Conservation (phyloP, 2,329 filamentous ascomycete species). For the Pseudogymnoascus sp. region DNA sequence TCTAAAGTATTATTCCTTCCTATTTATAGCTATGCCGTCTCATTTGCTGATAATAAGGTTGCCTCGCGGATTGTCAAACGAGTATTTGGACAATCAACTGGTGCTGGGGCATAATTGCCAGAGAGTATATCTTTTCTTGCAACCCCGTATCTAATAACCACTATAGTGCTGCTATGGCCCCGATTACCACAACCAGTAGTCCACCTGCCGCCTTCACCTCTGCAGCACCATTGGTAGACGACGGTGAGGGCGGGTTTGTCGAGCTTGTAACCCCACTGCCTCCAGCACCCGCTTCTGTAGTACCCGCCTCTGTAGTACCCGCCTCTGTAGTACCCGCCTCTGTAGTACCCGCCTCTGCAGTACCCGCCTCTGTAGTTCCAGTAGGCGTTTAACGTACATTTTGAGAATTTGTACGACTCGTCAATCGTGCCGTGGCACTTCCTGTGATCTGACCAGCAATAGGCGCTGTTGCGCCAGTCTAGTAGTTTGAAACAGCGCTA, state of each 20-base stretch:
- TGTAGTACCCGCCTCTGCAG: too few relatives aligned
- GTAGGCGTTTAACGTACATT: background rate
- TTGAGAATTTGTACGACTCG: background rate
- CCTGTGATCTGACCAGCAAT: background rate
- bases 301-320: too few relatives aligned
- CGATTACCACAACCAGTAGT: background rate
- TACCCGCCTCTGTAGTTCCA: background rate
- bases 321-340: too few relatives aligned
- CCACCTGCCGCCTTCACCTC: background rate
- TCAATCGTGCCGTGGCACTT: background rate
- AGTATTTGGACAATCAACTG: constrained; percentile 60
- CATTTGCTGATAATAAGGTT: constrained; percentile 54
- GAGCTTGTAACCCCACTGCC: background rate
- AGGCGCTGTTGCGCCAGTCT: background rate
- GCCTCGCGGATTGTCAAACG: constrained; percentile 62
- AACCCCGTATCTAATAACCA: background rate
- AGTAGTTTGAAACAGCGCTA: background rate
- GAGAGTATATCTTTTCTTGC: background rate
- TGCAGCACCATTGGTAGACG: background rate
- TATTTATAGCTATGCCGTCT: constrained; percentile 63
- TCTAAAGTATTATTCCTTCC: constrained; percentile 65
- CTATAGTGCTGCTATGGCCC: background rate
- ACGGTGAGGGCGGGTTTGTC: background rate
- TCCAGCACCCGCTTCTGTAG: background rate
- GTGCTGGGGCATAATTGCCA: constrained; percentile 55